These are phyloP conservation scores for Pichia pseudocactophila DNA, from an alignment of 805 yeast genomes.

Conservation along the genomic window DNA sequence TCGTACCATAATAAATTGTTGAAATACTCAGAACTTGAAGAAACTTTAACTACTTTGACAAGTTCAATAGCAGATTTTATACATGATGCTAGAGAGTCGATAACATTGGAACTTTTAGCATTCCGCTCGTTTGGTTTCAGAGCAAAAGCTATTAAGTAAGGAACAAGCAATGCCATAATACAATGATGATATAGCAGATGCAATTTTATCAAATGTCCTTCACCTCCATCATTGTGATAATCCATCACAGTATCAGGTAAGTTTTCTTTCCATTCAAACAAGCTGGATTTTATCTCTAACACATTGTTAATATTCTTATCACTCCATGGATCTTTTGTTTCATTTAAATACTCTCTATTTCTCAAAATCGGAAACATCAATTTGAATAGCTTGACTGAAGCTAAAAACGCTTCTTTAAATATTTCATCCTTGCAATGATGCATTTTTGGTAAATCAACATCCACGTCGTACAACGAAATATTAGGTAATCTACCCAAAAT, in stretches of 20 bases:
- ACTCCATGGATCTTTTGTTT: slow-evolving; percentile 24
- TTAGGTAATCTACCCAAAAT: slow-evolving; percentile 30
- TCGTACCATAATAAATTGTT: slow-evolving; percentile 30
- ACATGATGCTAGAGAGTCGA: slow-evolving; percentile 25
- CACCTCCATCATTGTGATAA: slow-evolving; percentile 11
- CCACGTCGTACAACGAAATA: slow-evolving; percentile 28
- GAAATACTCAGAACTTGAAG: slow-evolving; percentile 11
- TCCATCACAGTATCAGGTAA: slow-evolving; percentile 13
- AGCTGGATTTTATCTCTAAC: slow-evolving; percentile 20
- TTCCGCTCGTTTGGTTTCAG: slow-evolving; percentile 19
- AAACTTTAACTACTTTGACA: slow-evolving; percentile 20
- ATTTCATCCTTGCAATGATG: slow-evolving; percentile 11
- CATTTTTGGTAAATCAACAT: slow-evolving; percentile 24
- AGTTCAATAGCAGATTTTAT: slow-evolving; percentile 26
- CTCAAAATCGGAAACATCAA: slow-evolving; percentile 26
- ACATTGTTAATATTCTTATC: slow-evolving; percentile 27
- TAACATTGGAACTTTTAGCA: slow-evolving; percentile 21
- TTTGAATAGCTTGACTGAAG: slow-evolving; percentile 22
- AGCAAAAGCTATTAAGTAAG: slow-evolving; percentile 26
- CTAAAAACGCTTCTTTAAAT: slow-evolving; percentile 15
- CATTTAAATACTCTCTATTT: slow-evolving; percentile 23
- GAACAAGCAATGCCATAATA: slow-evolving; percentile 26
- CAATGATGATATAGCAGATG: slow-evolving; percentile 26
- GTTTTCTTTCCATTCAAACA: slow-evolving; percentile 21
- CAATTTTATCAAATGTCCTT: slow-evolving; percentile 27